Evolutionary conservation across 805 yeast species (phyloP).

Genomic region (Isabelozyma heimii): DNA sequence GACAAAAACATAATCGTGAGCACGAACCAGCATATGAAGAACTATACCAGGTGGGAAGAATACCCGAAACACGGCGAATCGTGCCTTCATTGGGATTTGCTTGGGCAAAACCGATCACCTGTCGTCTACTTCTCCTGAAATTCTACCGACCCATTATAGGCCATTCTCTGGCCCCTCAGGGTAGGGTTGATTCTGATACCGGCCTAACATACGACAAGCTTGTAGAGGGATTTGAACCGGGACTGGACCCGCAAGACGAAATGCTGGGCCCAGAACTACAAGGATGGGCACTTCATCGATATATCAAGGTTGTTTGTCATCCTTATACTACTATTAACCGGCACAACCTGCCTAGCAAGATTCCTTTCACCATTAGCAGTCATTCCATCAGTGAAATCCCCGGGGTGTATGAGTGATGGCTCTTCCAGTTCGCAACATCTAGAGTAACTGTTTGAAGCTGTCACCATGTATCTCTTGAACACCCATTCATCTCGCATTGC

Average conservation of each 20-base stretch:
- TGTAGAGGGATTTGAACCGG: slow-evolving; percentile 1
- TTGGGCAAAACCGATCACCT: slow-evolving; percentile 26
- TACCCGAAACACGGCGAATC: slow-evolving; percentile 13
- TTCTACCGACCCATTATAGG: slow-evolving; percentile 20
- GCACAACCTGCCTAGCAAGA: slow-evolving; percentile 6
- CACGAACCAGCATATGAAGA: background rate
- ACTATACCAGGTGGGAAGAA: background rate
- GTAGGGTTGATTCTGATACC: slow-evolving; percentile 11
- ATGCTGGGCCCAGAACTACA: slow-evolving; percentile 1
- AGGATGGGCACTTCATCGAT: slow-evolving; percentile 28
- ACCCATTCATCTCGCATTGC: too few relatives aligned
- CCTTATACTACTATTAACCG: slow-evolving; percentile 4
- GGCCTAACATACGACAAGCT: slow-evolving; percentile 10
- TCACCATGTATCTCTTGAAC: too few relatives aligned
- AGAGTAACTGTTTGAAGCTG: too few relatives aligned
- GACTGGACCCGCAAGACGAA: background rate
- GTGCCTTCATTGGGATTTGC: slow-evolving; percentile 34
- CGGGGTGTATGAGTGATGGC: too few relatives aligned
- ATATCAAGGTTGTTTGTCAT: slow-evolving; percentile 16
- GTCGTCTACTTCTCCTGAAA: slow-evolving; percentile 26
- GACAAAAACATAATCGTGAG: too few relatives aligned
- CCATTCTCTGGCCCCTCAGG: background rate
- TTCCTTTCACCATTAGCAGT: slow-evolving; percentile 14
- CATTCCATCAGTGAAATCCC: background rate
- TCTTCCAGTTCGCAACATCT: too few relatives aligned